Conservation (phyloP, 768 basidiomycete genomes). For the Leccinum broughii region DNA sequence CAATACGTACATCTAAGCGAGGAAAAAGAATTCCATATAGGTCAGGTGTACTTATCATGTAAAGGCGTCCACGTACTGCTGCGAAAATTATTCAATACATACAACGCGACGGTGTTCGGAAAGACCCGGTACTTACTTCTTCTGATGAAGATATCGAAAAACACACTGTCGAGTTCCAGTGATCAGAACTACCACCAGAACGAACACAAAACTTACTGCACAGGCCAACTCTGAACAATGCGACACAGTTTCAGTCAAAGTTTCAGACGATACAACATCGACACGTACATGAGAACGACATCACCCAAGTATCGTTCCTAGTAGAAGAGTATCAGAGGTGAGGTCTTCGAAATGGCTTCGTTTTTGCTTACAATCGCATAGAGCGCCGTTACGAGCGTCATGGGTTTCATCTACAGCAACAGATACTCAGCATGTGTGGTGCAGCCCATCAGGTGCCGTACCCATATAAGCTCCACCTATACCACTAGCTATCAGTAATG, state of each 20-base stretch:
- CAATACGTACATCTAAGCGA: slow-evolving; percentile 23
- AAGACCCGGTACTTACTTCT: slow-evolving; percentile 12
- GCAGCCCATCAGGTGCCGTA: slow-evolving; percentile 9
- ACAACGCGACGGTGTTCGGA: neutral
- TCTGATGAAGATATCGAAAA: slow-evolving; percentile 20
- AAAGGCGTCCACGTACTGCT: slow-evolving; percentile 25
- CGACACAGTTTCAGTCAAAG: neutral
- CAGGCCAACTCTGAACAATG: slow-evolving; percentile 17
- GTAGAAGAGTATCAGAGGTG: slow-evolving; percentile 2
- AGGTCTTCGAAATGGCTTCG: neutral
- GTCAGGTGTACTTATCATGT: slow-evolving; percentile 3
- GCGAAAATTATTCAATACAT: slow-evolving; percentile 1
- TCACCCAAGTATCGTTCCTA: slow-evolving; percentile 36
- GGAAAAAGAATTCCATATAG: neutral
- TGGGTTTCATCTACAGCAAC: slow-evolving; percentile 24
- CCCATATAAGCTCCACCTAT: slow-evolving; percentile 35
- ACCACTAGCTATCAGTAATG: neutral
- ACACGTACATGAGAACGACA: slow-evolving; percentile 29
- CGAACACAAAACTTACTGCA: slow-evolving; percentile 18
- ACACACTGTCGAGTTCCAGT: slow-evolving; percentile 17
- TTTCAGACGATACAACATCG: slow-evolving; percentile 3
- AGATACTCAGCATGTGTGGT: slow-evolving; percentile 1
- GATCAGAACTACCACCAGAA: neutral
- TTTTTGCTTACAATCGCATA: slow-evolving; percentile 26
- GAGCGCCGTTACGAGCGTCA: slow-evolving; percentile 25